phyloP scores from a whole-genome alignment of 2,329 filamentous ascomycete species.

The Sclerotinia sclerotiorum region DNA sequence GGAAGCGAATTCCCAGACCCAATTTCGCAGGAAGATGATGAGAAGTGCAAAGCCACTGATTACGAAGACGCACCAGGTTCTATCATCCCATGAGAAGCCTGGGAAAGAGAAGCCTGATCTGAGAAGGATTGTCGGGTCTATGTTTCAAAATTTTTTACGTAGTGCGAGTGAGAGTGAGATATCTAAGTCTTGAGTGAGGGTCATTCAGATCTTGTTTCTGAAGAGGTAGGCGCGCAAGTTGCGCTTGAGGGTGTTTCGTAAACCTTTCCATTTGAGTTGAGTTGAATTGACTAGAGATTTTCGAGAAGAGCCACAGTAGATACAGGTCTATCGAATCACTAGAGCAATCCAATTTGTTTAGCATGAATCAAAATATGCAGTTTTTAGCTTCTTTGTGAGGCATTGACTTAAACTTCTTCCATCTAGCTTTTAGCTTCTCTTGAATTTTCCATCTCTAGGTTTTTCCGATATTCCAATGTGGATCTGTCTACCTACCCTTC shows the following conservation, averaged over 20 bases:
- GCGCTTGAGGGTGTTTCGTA: background rate
- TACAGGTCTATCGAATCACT: slow-evolving; percentile 4
- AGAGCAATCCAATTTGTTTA: background rate
- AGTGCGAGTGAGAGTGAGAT: slow-evolving; percentile 3
- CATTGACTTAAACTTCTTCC: background rate
- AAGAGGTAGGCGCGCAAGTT: background rate
- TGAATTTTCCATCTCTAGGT: background rate
- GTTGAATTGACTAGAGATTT: background rate
- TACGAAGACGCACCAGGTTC: background rate
- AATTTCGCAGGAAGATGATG: background rate
- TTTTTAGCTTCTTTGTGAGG: slow-evolving; percentile 5
- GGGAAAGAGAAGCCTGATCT: slow-evolving; percentile 11
- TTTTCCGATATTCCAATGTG: background rate
- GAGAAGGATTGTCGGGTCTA: slow-evolving; percentile 11
- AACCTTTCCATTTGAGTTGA: background rate
- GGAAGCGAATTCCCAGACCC: slow-evolving; percentile 12
- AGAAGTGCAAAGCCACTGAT: slow-evolving; percentile 13
- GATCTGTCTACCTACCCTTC: background rate
- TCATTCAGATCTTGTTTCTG: background rate
- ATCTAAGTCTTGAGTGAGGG: background rate
- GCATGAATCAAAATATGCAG: slow-evolving; percentile 18
- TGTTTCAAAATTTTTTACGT: background rate
- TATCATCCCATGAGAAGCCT: slow-evolving; percentile 9
- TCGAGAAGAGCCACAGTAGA: background rate
- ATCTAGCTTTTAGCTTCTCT: slow-evolving; percentile 1